These are phyloP conservation scores for Podosphaera fusca DNA, from an alignment of 2,329 filamentous ascomycete species.

Conservation along the genomic window DNA sequence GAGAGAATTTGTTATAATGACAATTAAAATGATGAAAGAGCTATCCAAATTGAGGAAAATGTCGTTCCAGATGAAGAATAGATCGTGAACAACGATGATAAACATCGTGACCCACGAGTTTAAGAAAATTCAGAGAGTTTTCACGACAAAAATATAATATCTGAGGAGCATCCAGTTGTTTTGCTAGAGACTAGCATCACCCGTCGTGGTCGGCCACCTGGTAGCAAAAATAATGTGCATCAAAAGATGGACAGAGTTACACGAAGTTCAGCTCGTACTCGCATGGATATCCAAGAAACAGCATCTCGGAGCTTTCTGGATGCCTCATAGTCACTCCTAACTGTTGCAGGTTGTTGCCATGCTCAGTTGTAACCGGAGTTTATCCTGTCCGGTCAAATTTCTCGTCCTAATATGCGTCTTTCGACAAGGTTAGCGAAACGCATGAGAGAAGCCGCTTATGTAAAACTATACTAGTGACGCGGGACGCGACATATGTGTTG, in stretches of 20 bases:
- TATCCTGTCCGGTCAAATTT: too few species aligned
- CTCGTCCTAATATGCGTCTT: too few species aligned
- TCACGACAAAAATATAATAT: too few species aligned
- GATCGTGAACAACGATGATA: neutral
- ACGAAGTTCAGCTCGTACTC: neutral
- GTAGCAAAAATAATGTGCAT: neutral
- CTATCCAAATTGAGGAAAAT: neutral
- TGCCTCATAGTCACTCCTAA: neutral
- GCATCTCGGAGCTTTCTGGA: neutral
- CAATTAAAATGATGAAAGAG: neutral
- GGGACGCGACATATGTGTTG: too few species aligned
- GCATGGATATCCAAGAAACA: neutral
- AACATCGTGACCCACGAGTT: too few species aligned
- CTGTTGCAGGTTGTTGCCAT: too few species aligned
- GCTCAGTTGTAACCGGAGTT: too few species aligned
- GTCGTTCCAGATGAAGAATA: neutral
- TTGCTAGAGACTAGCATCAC: neutral
- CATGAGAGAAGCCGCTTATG: too few species aligned
- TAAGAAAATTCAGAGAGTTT: too few species aligned
- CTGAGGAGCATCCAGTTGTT: neutral
- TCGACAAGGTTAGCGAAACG: too few species aligned
- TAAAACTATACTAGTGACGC: too few species aligned
- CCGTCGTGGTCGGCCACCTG: neutral
- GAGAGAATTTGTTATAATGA: neutral
- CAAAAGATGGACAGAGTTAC: neutral